Conservation (phyloP, 805 yeast genomes). For the Jamesozyma gamospora region DNA sequence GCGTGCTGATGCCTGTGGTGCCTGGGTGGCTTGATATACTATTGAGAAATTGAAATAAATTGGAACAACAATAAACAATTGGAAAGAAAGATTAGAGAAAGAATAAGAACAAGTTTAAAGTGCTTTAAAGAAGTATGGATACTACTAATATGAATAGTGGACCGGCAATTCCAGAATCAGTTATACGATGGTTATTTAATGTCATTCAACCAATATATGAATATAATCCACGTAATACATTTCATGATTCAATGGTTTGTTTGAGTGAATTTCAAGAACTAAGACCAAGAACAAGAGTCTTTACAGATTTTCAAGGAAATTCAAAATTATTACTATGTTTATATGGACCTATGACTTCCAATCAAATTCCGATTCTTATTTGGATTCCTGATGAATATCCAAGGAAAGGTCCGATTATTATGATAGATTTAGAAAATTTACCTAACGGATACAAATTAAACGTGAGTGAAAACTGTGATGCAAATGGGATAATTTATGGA, state of each 20-base stretch:
- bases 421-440: conserved; percentile 42
- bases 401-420: conserved; percentile 52
- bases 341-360: conserved; percentile 40
- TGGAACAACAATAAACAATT: background rate
- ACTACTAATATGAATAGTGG: background rate
- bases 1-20: background rate
- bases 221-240: conserved; percentile 42
- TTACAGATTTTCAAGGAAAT: conserved; percentile 47
- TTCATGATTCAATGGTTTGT: conserved; percentile 46
- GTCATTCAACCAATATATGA: conserved; percentile 36
- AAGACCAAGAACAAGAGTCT: conserved; percentile 60
- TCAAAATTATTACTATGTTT: conserved; percentile 53
- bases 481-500: conserved; percentile 54
- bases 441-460: conserved; percentile 34
- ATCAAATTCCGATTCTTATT: conserved; percentile 45
- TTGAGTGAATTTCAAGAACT: conserved; percentile 44
- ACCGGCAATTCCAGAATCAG: conserved; percentile 4
- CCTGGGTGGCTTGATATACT: background rate
- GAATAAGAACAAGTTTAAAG: too few relatives aligned
- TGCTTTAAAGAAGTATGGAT: too few relatives aligned
- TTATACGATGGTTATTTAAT: conserved; percentile 6
- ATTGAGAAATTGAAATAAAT: background rate
- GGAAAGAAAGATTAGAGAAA: background rate
- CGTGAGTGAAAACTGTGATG: conserved; percentile 59
- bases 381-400: conserved; percentile 79